Base-by-base conservation (phyloP, 306 rosid genomes). In the Castanea mollissima region DNA sequence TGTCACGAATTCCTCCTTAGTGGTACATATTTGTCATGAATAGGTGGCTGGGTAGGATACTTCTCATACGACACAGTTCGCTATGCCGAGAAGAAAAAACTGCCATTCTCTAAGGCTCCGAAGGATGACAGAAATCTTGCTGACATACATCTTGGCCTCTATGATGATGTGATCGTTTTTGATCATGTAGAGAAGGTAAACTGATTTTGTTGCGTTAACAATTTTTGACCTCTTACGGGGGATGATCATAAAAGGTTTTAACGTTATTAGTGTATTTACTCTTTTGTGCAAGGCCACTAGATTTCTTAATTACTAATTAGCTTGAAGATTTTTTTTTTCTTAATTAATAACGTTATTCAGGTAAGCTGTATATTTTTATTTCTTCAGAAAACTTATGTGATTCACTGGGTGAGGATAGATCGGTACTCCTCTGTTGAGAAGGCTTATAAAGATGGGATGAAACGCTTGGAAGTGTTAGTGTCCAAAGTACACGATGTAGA, bases 31-130 rank as follows among this genome's bases (percentile, higher is more conserved):
- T 32, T 65, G 11, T 78, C 51, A 25, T 80, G 55, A 67, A 5
- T 75, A 93, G 98, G 98, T 84, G 98, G 97, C 55, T 93, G 97
- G 98, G 95, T 87, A 11, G 98, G 97, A 57, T 91, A 87, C 81
- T 93, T 91, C 74, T 91, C 98, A 4, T 93, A 93, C 65, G 98
- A 93, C 68, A 93, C 98, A 59, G 86, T 93, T 84, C 97, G 98
- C 11, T 91, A 91, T 57, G 93, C 79, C 73, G 98, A 93, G 79
- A 91, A 86, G 87, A 88, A 84, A 84, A 91, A 84, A 60, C 76
- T 91, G 18, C 92, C 93, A 21, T 93, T 93, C 88, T 90, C 91
- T 35, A 76, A 75, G 76, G 91, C 98, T 74, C 97, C 97, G 20
- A 51, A 76, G 71, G 95, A 93, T 65, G 98, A 91, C 83, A 89